Evolutionary conservation across 176 grass and related monocot species (phyloP), one percentile per base, ranked within the genome.

Genomic region (Avena sativa): DNA sequence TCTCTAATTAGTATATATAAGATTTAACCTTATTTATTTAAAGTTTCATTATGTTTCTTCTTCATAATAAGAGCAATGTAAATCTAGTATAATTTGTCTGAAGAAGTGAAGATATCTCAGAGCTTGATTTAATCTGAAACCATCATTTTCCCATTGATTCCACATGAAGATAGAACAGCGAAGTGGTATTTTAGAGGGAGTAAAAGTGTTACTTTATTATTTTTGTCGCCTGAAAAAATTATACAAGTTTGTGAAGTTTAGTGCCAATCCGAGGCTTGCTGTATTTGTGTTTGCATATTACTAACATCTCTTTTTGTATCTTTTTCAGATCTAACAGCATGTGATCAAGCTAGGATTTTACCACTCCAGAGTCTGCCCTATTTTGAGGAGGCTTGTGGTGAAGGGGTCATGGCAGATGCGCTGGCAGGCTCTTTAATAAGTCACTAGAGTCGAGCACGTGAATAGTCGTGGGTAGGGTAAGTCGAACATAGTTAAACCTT

Each of bases 211-310:
- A 20, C 68, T 67, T 26, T 15, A 46, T 71, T 20, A 17, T 69
- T 38, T 44, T 71, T 71, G 36, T 70, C 16, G 66, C 16, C 68
- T 71, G 68, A 71, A 5, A 71, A 17, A 71, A 46, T 71, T 71
- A 71, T 12, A 71, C 17, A 71, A n/a, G 68, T 46, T 44, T 71
- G 9, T 20, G 9, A 40, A 70, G 15, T 38, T 4, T 38, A 19
- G 15, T 15, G 56, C 8, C 59, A 23, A 21, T 61, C 59, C n/a
- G 23, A 21, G 15, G 32, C 30, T 69, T 44, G 36, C 20, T 71
- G 10, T 71, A 4, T 21, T n/a, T 46, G 26, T 65, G 25, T 12
- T 65, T 14, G 62, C 12, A 14, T 72, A 12, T 47, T 72, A 19
- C 40, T 21, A 38, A 46, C 38, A 72, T 19, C 6, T 30, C 25